Base-by-base conservation (phyloP, 2,329 filamentous ascomycete species). In the Eurotiales sp. region DNA sequence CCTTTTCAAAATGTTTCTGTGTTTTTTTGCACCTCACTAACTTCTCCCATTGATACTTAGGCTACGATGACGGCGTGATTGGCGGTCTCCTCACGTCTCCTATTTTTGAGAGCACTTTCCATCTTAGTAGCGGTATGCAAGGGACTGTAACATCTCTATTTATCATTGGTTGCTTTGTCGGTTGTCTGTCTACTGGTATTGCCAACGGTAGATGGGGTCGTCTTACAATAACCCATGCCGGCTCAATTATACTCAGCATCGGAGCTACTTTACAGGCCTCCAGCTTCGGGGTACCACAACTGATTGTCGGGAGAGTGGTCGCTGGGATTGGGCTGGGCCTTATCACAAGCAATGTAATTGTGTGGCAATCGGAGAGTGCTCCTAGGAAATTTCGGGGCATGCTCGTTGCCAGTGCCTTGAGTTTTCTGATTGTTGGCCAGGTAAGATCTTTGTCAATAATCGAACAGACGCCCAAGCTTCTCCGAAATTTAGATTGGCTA, bases 131-230 rank as follows among this genome's bases (percentile, higher is more conserved):
- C 32, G 52, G 56, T 12, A 61, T 60, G 44, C 50, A 61, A 42
- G 57, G 56, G 4, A 61, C 58, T 3, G 73, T 78, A 14, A 77
- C 75, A 1, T 72, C 74, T 14, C 72, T 77, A 43, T 78, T 77
- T 59, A 74, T 77, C 48, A 70, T 77, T 14, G 82, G 81, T 11
- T 84, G 82, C 65, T 80, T 81, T 53, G 51, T 75, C 37, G 77
- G 77, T 41, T 76, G 76, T 14, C 56, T 78, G 14, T 67, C 72
- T 47, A 75, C 78, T 36, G 69, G 80, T 30, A 63, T 63, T 32
- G 63, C 80, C 8, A 83, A 83, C 25, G 83, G 86, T 55, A 69
- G 74, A 8, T 75, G 84, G 36, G 82, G 82, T 21, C 73, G 82
- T 29, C 74, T 76, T 62, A 70, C 77, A 34, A 77, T 77, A 2